A percentile compares a stretch with the other conserved stretches of the same genome.
Conservation (phyloP, 495 filamentous ascomycete genomes). For the Aspergillus kassunensis region DNA sequence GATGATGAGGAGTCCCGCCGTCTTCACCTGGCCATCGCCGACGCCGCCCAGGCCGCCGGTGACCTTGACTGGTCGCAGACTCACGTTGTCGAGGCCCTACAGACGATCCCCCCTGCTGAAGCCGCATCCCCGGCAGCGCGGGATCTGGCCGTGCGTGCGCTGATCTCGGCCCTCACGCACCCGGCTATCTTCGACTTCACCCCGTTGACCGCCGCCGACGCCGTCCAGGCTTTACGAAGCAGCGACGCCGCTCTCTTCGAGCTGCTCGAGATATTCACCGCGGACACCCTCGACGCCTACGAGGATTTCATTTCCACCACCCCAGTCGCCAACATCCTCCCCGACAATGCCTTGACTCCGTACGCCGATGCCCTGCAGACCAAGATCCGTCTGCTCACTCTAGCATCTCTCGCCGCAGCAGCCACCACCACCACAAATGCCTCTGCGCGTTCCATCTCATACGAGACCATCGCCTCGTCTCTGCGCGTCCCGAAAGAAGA, state of each 20-base stretch:
- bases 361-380: slow-evolving; percentile 77
- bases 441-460: slow-evolving; percentile 77
- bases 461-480: slow-evolving; percentile 72
- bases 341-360: slow-evolving; percentile 42
- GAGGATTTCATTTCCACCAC: slow-evolving; percentile 70
- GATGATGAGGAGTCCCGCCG: slow-evolving; percentile 77
- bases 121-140: slow-evolving; percentile 66
- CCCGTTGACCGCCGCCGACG: slow-evolving; percentile 80
- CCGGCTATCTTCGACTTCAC: slow-evolving; percentile 88
- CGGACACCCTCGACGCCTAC: slow-evolving; percentile 90
- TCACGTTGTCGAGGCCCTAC: slow-evolving; percentile 77
- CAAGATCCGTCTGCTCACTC: slow-evolving; percentile 94
- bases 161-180: slow-evolving; percentile 74
- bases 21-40: slow-evolving; percentile 72
- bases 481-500: slow-evolving; percentile 77
- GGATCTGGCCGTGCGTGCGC: slow-evolving; percentile 74
- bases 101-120: slow-evolving; percentile 75
- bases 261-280: slow-evolving; percentile 90
- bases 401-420: slow-evolving; percentile 81
- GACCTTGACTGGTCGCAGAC: slow-evolving; percentile 76
- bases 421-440: slow-evolving; percentile 32
- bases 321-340: slow-evolving; percentile 39
- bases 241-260: slow-evolving; percentile 81
- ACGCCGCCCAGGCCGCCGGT: slow-evolving; percentile 69
- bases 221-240: slow-evolving; percentile 78